Percentiles rank a stretch among this genome's conserved stretches.
phyloP scores from a whole-genome alignment of 2,329 filamentous ascomycete genomes.

The Paecilomyces fulvus region DNA sequence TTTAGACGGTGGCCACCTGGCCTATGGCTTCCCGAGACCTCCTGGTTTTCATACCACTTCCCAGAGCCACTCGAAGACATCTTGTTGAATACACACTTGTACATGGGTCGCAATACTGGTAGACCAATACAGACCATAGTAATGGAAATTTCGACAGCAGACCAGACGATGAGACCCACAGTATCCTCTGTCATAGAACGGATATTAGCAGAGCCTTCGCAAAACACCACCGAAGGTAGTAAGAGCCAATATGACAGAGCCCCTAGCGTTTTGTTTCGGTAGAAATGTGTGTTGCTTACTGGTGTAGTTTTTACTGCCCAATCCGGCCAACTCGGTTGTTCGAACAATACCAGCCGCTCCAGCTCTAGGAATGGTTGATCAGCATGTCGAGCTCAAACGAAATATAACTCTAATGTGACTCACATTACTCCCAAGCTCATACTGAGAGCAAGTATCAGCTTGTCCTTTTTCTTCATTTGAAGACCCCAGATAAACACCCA shows the following conservation, averaged over 20 bases:
- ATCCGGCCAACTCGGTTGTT: slow-evolving; percentile 8
- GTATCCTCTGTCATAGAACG: slow-evolving; percentile 11
- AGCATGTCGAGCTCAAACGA: not conserved
- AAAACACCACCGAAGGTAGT: not conserved
- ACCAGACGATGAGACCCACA: slow-evolving; percentile 16
- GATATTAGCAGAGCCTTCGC: not conserved
- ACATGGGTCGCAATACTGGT: slow-evolving; percentile 18
- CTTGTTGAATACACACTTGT: not conserved
- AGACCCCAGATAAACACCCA: slow-evolving; percentile 30
- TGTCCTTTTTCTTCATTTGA: slow-evolving; percentile 30
- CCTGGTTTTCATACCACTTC: no score
- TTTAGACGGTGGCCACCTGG: not conserved
- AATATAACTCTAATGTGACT: not conserved
- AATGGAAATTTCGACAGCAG: slow-evolving; percentile 13
- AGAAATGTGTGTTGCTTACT: slow-evolving; percentile 3
- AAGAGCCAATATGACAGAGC: not conserved
- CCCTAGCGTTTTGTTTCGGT: no score
- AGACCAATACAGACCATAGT: slow-evolving; percentile 21
- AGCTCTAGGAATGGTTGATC: slow-evolving; percentile 2
- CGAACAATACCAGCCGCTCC: slow-evolving; percentile 10
- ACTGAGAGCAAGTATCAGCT: slow-evolving; percentile 26
- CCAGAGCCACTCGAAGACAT: no score
- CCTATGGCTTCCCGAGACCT: not conserved
- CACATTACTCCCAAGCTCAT: slow-evolving; percentile 30
- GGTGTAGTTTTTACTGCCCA: slow-evolving; percentile 12